Conservation (phyloP, 805 yeast genomes). For the Saturnispora halmiae region DNA sequence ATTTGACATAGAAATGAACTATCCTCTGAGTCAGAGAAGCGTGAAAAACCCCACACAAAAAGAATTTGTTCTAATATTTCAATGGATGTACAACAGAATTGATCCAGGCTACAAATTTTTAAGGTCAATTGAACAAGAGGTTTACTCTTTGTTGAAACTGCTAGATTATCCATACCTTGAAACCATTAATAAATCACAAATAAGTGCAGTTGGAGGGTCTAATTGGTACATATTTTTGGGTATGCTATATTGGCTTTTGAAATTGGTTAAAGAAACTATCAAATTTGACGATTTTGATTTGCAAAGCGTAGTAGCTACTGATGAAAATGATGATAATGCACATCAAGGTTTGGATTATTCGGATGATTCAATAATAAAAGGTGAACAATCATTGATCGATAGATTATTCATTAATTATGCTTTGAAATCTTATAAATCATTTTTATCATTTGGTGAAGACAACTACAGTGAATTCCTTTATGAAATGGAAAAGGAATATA, state of each 20-base stretch:
- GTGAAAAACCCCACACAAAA: constrained; percentile 77
- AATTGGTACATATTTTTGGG: constrained; percentile 81
- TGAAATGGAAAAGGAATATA: constrained; percentile 51
- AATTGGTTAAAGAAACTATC: constrained; percentile 38
- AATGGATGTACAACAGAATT: constrained; percentile 64
- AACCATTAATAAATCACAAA: constrained; percentile 71
- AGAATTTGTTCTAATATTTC: constrained; percentile 70
- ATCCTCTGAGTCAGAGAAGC: constrained; percentile 55
- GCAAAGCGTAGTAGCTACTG: not conserved
- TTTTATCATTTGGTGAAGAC: constrained; percentile 49
- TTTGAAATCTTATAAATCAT: constrained; percentile 57
- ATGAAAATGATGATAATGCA: constrained; percentile 15
- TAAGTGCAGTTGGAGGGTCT: constrained; percentile 85
- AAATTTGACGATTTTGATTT: constrained; percentile 29
- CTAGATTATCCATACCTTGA: constrained; percentile 76
- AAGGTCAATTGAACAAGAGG: constrained; percentile 65
- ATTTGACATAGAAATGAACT: constrained; percentile 69
- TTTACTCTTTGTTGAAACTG: constrained; percentile 53
- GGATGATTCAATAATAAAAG: constrained; percentile 20
- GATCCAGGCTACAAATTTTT: constrained; percentile 74
- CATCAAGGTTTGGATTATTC: no score
- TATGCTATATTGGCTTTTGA: constrained; percentile 73
- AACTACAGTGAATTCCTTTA: constrained; percentile 46
- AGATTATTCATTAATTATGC: constrained; percentile 40
- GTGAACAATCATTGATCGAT: constrained; percentile 24